phyloP scores from a whole-genome alignment of 1,139 yeast genomes.

The Yamadazyma triangularis region DNA sequence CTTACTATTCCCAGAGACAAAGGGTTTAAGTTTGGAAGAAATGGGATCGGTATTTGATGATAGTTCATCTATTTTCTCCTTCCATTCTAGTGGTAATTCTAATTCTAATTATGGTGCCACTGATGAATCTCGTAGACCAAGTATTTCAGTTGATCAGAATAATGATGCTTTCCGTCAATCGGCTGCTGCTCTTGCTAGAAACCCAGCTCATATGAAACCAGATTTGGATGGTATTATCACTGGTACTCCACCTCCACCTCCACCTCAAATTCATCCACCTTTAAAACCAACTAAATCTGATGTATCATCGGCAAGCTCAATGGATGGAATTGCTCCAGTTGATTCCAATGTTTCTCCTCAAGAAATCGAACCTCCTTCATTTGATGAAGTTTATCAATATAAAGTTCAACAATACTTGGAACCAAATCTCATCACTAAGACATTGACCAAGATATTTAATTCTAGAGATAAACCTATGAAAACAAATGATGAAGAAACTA shows the following conservation, averaged over 20 bases:
- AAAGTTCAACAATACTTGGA: conserved; percentile 19
- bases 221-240: conserved; percentile 31
- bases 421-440: conserved; percentile 8
- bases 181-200: conserved; percentile 38
- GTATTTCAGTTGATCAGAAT: conserved; percentile 14
- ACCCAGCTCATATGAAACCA: conserved; percentile 29
- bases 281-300: conserved; percentile 23
- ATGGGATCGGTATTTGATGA: conserved; percentile 52
- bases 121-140: conserved; percentile 16
- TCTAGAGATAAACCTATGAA: conserved; percentile 3
- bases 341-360: conserved; percentile 22
- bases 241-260: conserved; percentile 14
- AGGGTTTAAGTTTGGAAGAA: conserved; percentile 50
- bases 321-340: conserved; percentile 17
- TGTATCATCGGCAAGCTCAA: conserved; percentile 16
- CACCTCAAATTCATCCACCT: conserved; percentile 4
- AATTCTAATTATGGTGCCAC: conserved; percentile 19
- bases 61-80: conserved; percentile 40
- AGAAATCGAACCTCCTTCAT: conserved; percentile 39
- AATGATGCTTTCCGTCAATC: conserved; percentile 23
- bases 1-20: conserved; percentile 50
- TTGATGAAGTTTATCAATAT: conserved; percentile 26
- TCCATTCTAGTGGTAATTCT: conserved; percentile 25
- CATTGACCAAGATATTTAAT: conserved; percentile 6
- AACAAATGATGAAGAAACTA: conserved; percentile 14